Conservation (phyloP, 2,329 filamentous ascomycete genomes). For the Huntiella savannae region DNA sequence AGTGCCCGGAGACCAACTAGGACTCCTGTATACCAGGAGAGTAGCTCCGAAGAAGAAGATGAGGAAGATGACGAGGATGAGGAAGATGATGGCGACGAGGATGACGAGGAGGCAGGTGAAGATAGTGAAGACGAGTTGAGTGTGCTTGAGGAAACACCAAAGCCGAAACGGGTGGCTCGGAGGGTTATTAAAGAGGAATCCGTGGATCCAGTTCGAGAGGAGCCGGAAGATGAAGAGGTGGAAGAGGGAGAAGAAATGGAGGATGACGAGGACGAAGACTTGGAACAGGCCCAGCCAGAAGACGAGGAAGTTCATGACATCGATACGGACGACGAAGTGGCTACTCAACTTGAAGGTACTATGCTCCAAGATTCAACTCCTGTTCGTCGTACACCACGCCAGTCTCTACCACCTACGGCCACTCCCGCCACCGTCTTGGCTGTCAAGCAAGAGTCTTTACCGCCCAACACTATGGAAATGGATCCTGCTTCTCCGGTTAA, state of each 20-base stretch:
- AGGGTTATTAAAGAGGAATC: neutral
- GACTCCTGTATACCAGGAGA: neutral
- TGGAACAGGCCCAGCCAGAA: neutral
- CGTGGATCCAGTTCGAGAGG: neutral
- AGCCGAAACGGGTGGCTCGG: neutral
- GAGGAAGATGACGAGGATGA: conserved; percentile 2
- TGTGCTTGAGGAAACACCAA: neutral
- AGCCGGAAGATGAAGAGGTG: conserved; percentile 2
- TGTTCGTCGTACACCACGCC: neutral
- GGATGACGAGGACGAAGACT: neutral
- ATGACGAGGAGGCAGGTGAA: conserved; percentile 14
- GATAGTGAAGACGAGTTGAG: conserved; percentile 19
- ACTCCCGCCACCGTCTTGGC: neutral
- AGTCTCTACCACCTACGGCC: too few relatives aligned
- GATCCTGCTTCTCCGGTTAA: conserved; percentile 4
- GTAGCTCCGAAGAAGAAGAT: neutral
- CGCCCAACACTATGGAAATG: conserved; percentile 1
- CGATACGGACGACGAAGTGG: conserved; percentile 7
- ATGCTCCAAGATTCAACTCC: conserved; percentile 3
- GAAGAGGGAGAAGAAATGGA: neutral
- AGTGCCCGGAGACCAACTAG: neutral
- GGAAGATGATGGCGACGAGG: neutral
- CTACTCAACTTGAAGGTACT: conserved; percentile 8
- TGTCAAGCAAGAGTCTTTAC: conserved; percentile 5
- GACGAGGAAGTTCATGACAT: neutral